These are phyloP conservation scores for Kwoniella mangroviensis DNA, from an alignment of 768 basidiomycete species.

Conservation along the genomic window DNA sequence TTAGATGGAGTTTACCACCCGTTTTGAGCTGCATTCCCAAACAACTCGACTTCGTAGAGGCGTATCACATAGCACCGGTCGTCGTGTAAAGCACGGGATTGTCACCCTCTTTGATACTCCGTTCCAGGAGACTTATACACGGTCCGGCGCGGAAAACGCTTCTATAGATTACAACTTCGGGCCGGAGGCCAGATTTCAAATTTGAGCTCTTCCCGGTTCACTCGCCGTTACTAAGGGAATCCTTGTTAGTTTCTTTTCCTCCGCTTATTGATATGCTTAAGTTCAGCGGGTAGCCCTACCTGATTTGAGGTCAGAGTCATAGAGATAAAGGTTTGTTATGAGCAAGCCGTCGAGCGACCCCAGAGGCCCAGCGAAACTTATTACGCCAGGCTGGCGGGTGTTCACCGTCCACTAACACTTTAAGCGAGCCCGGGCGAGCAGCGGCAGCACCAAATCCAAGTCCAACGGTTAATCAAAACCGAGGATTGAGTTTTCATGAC, in stretches of 20 bases:
- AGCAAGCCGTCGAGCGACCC: constrained; percentile 21
- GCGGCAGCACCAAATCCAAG: constrained; percentile 53
- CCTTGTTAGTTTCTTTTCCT: constrained; percentile 91
- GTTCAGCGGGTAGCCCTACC: constrained; percentile 82
- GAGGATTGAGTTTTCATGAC: constrained; percentile 60
- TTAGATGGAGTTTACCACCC: constrained; percentile 85
- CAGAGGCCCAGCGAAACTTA: constrained; percentile 59
- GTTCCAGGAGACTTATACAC: constrained; percentile 79
- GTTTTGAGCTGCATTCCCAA: constrained; percentile 83
- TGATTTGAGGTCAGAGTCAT: constrained; percentile 71
- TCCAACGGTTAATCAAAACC: constrained; percentile 30
- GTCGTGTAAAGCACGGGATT: constrained; percentile 67
- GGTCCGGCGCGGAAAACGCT: constrained; percentile 67
- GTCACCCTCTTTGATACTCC: constrained; percentile 66
- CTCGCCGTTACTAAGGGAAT: constrained; percentile 85
- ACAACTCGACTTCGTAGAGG: constrained; percentile 80
- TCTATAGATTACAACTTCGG: constrained; percentile 81
- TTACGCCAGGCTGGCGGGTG: constrained; percentile 59
- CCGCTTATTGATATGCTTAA: constrained; percentile 89
- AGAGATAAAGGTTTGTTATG: constrained; percentile 49
- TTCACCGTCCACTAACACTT: constrained; percentile 60
- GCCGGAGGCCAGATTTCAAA: constrained; percentile 73
- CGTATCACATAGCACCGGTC: constrained; percentile 69
- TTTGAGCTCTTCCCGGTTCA: constrained; percentile 84
- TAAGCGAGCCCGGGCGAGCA: constrained; percentile 75